Base-by-base conservation (phyloP, 148 eudicot genomes). In the Polygonum maritimum region DNA sequence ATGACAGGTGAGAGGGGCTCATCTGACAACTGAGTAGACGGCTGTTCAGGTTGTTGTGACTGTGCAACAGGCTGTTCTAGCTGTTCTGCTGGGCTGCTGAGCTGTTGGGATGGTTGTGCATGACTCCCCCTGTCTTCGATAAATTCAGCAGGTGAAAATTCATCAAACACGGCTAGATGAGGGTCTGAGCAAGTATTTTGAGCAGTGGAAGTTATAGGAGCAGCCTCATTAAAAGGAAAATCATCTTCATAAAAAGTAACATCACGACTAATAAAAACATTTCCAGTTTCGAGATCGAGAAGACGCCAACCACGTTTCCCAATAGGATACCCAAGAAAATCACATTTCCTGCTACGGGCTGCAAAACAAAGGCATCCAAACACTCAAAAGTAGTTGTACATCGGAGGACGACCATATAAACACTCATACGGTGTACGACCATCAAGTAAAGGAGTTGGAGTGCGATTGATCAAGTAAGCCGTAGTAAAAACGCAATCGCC, bases 221-320 rank as follows among this genome's bases (percentile, higher is more conserved):
- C 31, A 26, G 31, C 31, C 31, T 26, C 31, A 26, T 26, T 26
- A 22, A 58, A 2, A 72, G 71, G 63, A 78, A 60, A 1, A 2
- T 2, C 15, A 13, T 12, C 26, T 73, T 26, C 71, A 33, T 40
- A 3, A 33, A 78, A 78, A 1, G 26, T 19, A 7, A 78, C 71
- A 58, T 78, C 80, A 2, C 44, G 14, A 41, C 57, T 71, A n/a
- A 54, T 33, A 44, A 73, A 78, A 3, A 21, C 31, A 57, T 6
- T 38, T 6, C 31, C 52, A 5, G 54, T n/a, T 16, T 73, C 52
- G 1, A 73, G 31, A 47, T 47, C 54, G 21, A 18, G 22, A 4
- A n/a, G 10, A 3, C 31, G 22, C 54, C 75, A 41, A 2, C 75
- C 52, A 5, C 26, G 47, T 22, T 45, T 41, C 9, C 54, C 35